Evolutionary conservation across 768 basidiomycete species (phyloP), one percentile per base, ranked within the genome.

Genomic region (Tulasnella sp.): DNA sequence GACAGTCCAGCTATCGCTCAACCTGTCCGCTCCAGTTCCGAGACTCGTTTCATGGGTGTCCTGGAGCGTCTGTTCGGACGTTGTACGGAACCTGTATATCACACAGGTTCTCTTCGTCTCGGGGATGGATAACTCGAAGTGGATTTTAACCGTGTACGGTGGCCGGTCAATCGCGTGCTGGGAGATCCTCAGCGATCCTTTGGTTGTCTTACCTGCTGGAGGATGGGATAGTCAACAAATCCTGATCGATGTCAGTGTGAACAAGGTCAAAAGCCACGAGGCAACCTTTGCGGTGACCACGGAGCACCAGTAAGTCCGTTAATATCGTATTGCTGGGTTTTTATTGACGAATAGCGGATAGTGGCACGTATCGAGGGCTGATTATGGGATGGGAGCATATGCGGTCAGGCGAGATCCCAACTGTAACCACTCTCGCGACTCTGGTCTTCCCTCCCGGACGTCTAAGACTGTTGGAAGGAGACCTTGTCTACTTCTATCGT

Each of bases 111-210:
- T 57, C 45, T 19, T 57, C 23, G 15, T 57, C 17, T 17, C 32
- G 31, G 55, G 55, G 8, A 15, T 23, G 14, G 41, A 23, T 2
- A 32, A 43, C 17, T 39, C 52, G 5, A 46, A 49, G 32, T 57
- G 55, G 55, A 29, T 57, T n/a, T 23, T 57, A 29, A 19, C 27
- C 37, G 29, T 46, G 41, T 32, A 41, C 4, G 42, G 4, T 4
- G 55, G 41, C 5, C 29, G n/a, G 15, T 49, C 21, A 11, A 45
- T 57, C 11, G 32, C 42, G 0, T 46, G 41, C 5, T 57, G 42
- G 41, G 55, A 57, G 46, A 34, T 57, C 15, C 42, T 57, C 25
- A 23, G 29, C 6, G 42, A 57, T 45, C 55, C 55, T 5, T 19
- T 57, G 14, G 41, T 23, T 43, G 25, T 31, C 11, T 29, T 57